Evolutionary conservation across 768 basidiomycete genomes (phyloP).

Genomic region (Trametes cubensis): DNA sequence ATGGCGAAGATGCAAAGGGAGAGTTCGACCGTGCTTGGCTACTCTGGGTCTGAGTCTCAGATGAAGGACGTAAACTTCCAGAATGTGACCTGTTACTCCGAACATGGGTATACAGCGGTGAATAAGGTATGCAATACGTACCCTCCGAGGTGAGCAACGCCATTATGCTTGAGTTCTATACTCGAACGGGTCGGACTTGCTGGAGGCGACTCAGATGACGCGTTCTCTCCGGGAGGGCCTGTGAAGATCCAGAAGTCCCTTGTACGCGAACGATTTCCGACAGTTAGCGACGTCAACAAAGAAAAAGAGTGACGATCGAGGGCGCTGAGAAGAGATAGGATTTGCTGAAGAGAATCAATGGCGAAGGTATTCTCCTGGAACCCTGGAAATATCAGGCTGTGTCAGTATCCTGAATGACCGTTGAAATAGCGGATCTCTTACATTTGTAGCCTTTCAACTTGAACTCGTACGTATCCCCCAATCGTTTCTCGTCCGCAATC

Average conservation of each 20-base stretch:
- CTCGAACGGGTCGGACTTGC: slow-evolving; percentile 40
- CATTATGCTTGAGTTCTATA: slow-evolving; percentile 36
- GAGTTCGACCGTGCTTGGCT: slow-evolving; percentile 15
- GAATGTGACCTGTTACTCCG: background rate
- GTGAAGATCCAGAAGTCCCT: slow-evolving; percentile 83
- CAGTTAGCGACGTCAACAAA: slow-evolving; percentile 69
- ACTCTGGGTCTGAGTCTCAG: slow-evolving; percentile 5
- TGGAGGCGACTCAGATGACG: slow-evolving; percentile 37
- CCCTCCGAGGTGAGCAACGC: slow-evolving; percentile 11
- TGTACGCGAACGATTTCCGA: slow-evolving; percentile 69
- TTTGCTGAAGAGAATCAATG: slow-evolving; percentile 71
- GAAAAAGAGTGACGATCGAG: slow-evolving; percentile 71
- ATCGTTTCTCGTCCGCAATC: slow-evolving; percentile 75
- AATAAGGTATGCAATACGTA: background rate
- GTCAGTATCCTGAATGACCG: slow-evolving; percentile 24
- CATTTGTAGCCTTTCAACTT: slow-evolving; percentile 83
- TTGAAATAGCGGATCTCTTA: slow-evolving; percentile 38
- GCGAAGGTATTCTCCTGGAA: slow-evolving; percentile 79
- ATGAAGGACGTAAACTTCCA: slow-evolving; percentile 7
- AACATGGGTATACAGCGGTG: background rate
- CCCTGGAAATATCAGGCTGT: slow-evolving; percentile 48
- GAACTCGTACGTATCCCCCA: slow-evolving; percentile 76
- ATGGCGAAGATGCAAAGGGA: slow-evolving; percentile 24
- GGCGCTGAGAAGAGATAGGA: slow-evolving; percentile 64
- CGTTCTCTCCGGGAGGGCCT: slow-evolving; percentile 42